A percentile compares a stretch with the other conserved stretches of the same genome.
phyloP scores from a whole-genome alignment of 306 rosid species.

The Fragaria iinumae region DNA sequence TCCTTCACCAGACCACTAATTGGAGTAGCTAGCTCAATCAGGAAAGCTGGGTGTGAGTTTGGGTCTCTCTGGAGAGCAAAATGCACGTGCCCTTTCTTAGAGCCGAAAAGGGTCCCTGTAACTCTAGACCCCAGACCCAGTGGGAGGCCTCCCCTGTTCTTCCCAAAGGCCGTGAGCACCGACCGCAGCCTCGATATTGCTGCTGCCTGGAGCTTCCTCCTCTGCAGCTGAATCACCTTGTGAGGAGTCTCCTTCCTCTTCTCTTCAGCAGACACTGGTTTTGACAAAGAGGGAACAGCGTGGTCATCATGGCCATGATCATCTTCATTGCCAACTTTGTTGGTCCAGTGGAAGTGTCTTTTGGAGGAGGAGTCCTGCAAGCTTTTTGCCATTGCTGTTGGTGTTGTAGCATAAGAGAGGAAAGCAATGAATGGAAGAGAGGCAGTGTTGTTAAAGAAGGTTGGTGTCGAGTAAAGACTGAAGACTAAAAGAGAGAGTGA shows the following conservation, averaged over 20 bases:
- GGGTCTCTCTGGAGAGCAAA: slow-evolving; percentile 87
- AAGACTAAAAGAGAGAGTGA: slow-evolving; percentile 15
- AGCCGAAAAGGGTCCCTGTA: slow-evolving; percentile 84
- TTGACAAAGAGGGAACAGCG: slow-evolving; percentile 46
- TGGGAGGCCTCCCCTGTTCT: slow-evolving; percentile 59
- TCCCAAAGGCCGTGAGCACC: slow-evolving; percentile 62
- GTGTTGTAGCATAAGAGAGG: slow-evolving; percentile 45
- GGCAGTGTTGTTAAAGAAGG: slow-evolving; percentile 37
- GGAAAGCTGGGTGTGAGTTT: slow-evolving; percentile 70
- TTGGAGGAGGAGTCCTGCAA: slow-evolving; percentile 72
- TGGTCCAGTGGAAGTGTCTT: slow-evolving; percentile 95
- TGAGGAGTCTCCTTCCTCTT: slow-evolving; percentile 24
- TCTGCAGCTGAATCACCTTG: slow-evolving; percentile 28
- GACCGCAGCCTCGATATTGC: slow-evolving; percentile 78
- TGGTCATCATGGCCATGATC: slow-evolving; percentile 16
- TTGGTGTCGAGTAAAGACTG: slow-evolving; percentile 22
- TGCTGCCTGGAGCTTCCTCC: slow-evolving; percentile 62
- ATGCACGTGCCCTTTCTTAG: slow-evolving; percentile 90
- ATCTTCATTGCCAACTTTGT: slow-evolving; percentile 81
- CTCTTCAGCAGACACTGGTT: slow-evolving; percentile 28
- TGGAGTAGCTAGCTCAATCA: slow-evolving; percentile 91
- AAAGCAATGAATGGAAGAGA: slow-evolving; percentile 12
- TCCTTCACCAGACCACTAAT: slow-evolving; percentile 87
- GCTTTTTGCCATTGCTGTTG: slow-evolving; percentile 46
- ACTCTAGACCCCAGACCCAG: slow-evolving; percentile 69